These are phyloP conservation scores for Talaromyces verruculosus DNA, from an alignment of 2,329 filamentous ascomycete species.

Conservation along the genomic window DNA sequence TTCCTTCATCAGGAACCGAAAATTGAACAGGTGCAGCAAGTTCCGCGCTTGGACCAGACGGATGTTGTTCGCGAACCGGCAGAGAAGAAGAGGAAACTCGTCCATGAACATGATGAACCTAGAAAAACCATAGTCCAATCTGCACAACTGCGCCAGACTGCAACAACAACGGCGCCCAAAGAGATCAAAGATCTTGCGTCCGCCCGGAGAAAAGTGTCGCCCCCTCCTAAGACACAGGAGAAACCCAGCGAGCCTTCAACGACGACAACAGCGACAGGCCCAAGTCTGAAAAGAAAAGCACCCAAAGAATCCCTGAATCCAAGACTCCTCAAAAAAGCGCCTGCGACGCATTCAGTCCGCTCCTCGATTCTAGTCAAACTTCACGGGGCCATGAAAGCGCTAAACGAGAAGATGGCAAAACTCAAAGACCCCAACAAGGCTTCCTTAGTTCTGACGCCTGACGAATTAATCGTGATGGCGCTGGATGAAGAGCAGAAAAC, in stretches of 20 bases:
- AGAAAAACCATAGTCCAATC: neutral
- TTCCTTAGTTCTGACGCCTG: conserved; percentile 39
- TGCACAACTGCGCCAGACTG: neutral
- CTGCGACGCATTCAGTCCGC: conserved; percentile 44
- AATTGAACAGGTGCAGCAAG: neutral
- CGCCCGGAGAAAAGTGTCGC: conserved; percentile 30
- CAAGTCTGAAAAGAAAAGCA: conserved; percentile 32
- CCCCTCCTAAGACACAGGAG: conserved; percentile 28
- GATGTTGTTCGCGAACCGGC: conserved; percentile 22
- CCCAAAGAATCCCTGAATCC: conserved; percentile 48
- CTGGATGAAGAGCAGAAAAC: conserved; percentile 71
- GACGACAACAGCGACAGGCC: neutral
- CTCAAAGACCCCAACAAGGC: conserved; percentile 35
- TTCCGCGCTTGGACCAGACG: conserved; percentile 21
- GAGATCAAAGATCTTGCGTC: conserved; percentile 26
- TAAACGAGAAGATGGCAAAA: conserved; percentile 41
- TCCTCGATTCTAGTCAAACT: conserved; percentile 46
- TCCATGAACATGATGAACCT: conserved; percentile 15
- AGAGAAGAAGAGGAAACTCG: conserved; percentile 35
- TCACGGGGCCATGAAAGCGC: conserved; percentile 43
- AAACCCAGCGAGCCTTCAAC: conserved; percentile 4
- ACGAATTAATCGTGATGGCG: conserved; percentile 49
- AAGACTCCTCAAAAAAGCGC: conserved; percentile 46
- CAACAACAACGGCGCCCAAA: conserved; percentile 21
- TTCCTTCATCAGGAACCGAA: conserved; percentile 52